A percentile compares a stretch with the other conserved stretches of the same genome.
These are phyloP conservation scores for Rhamnella rubrinervis DNA, from an alignment of 331 rosid species.

Conservation along the genomic window DNA sequence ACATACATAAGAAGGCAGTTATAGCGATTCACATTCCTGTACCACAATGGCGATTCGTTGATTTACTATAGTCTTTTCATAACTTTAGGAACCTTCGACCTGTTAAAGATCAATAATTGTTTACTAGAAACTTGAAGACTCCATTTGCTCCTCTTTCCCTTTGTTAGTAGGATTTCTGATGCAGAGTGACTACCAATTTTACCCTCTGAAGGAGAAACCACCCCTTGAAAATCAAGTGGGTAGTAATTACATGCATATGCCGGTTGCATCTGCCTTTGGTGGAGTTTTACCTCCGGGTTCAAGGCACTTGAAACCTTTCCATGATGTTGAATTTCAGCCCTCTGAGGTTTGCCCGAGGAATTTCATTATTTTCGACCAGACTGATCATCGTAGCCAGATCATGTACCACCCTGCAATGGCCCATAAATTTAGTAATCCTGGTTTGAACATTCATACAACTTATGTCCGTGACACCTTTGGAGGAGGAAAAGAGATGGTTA, in stretches of 20 bases:
- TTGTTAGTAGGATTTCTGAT: constrained; percentile 38
- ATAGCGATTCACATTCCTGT: constrained; percentile 30
- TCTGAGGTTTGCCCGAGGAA: constrained; percentile 83
- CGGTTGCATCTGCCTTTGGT: constrained; percentile 52
- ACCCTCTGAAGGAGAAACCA: constrained; percentile 45
- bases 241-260: constrained; percentile 50
- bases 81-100: constrained; percentile 41
- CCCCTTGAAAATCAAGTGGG: constrained; percentile 54
- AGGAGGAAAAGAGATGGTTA: constrained; percentile 31
- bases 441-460: constrained; percentile 48
- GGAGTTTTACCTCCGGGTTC: constrained; percentile 56
- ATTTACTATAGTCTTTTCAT: constrained; percentile 40
- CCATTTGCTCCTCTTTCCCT: constrained; percentile 35
- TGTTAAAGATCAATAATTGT: constrained; percentile 40
- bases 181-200: constrained; percentile 66
- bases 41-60: constrained; percentile 49
- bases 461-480: constrained; percentile 46
- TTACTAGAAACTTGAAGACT: constrained; percentile 35
- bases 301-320: constrained; percentile 54
- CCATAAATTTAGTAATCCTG: constrained; percentile 55
- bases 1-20: constrained; percentile 45
- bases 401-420: constrained; percentile 81
- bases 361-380: constrained; percentile 83
- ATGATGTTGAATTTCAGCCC: constrained; percentile 71
- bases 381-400: constrained; percentile 69